Percentiles rank a stretch among this genome's conserved stretches.
phyloP scores from a whole-genome alignment of 148 eudicot genomes.

The Vaccinium vitisidaea region DNA sequence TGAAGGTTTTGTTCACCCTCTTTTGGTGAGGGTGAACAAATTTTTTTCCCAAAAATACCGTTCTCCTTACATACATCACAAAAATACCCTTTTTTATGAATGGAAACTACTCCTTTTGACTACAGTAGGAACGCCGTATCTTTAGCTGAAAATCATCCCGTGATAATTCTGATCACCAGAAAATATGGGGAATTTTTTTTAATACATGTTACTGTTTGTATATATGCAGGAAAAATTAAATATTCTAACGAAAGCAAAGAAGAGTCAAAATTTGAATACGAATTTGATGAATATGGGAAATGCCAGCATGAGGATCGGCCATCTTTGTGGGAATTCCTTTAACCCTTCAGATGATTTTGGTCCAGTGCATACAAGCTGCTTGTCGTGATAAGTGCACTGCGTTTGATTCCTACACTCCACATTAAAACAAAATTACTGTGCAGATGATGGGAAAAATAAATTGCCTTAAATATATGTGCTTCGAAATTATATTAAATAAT shows the following conservation, averaged over 20 bases:
- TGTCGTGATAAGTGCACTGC: constrained; percentile 35
- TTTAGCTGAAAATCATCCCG: no score
- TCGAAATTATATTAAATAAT: no score
- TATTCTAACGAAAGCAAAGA: no score
- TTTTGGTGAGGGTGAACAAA: no score
- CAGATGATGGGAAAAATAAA: neutral
- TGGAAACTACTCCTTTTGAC: no score
- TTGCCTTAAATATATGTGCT: neutral
- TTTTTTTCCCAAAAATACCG: no score
- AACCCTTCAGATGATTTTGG: constrained; percentile 14
- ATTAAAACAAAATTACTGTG: neutral
- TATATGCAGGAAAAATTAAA: neutral
- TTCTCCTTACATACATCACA: no score
- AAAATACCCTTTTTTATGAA: no score
- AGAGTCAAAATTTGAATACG: constrained; percentile 5
- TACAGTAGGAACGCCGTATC: no score
- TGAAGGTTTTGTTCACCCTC: no score
- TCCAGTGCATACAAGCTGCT: constrained; percentile 31
- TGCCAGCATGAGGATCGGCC: constrained; percentile 28
- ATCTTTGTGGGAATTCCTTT: constrained; percentile 18
- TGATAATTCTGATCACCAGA: neutral
- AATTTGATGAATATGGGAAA: constrained; percentile 23
- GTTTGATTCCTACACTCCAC: constrained; percentile 35
- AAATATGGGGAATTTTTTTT: neutral
- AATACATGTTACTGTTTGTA: neutral